Evolutionary conservation across 2,329 filamentous ascomycete species (phyloP).

Genomic region (Alternaria solani): DNA sequence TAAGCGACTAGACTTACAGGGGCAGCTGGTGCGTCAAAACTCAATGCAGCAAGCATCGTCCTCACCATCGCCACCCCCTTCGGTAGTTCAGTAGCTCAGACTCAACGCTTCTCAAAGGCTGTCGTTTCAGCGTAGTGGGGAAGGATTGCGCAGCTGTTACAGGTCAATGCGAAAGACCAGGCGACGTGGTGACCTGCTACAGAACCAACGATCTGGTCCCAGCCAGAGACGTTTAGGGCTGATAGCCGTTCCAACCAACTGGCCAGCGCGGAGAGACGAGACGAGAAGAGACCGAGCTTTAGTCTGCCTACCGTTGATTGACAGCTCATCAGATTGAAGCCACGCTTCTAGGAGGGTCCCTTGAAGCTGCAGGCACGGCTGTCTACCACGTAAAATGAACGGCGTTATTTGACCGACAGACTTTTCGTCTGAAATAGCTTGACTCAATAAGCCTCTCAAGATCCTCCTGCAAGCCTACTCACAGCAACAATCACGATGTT

Average conservation of each 20-base stretch:
- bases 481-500: not conserved
- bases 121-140: conserved; percentile 35
- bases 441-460: conserved; percentile 16
- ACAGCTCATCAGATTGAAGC: conserved; percentile 26
- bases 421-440: not conserved
- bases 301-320: conserved; percentile 28
- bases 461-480: not conserved
- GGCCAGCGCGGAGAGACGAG: conserved; percentile 41
- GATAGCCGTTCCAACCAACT: conserved; percentile 31
- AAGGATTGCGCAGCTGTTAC: conserved; percentile 24
- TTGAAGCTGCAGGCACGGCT: conserved; percentile 2
- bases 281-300: conserved; percentile 22
- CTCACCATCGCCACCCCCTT: conserved; percentile 28
- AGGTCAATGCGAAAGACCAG: conserved; percentile 18
- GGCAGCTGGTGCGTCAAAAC: conserved; percentile 29
- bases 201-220: conserved; percentile 15
- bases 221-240: conserved; percentile 16
- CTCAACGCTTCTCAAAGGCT: conserved; percentile 13
- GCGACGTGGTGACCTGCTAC: conserved; percentile 12
- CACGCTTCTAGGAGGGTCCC: not conserved
- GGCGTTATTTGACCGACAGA: not conserved
- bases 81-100: conserved; percentile 23
- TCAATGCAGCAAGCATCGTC: conserved; percentile 20
- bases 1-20: conserved; percentile 32
- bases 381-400: not conserved